These are phyloP conservation scores for Seminavis robusta DNA, from an alignment of 108 stramenopile species.

Conservation along the genomic window DNA sequence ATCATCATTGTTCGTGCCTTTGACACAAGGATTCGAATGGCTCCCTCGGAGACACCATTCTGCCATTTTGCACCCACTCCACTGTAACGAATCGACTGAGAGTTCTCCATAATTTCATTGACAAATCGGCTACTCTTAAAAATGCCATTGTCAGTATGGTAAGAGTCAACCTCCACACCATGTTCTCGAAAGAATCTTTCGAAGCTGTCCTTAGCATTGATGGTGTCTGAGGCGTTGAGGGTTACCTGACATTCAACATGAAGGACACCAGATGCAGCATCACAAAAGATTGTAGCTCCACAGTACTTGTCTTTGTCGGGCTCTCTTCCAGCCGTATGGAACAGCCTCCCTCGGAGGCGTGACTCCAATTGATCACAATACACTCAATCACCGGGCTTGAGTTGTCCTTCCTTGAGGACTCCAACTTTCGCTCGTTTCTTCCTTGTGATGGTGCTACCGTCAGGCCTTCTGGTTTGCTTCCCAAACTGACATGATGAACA, in stretches of 20 bases:
- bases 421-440: too few species aligned
- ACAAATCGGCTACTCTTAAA: neutral
- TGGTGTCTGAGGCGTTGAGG: constrained; percentile 30
- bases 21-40: constrained; percentile 24
- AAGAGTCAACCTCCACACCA: constrained; percentile 23
- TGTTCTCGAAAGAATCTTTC: constrained; percentile 10
- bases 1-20: constrained; percentile 37
- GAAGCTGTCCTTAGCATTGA: constrained; percentile 20
- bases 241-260: constrained; percentile 22
- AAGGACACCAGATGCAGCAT: constrained; percentile 18
- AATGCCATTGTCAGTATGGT: constrained; percentile 5
- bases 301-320: too few species aligned
- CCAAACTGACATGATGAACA: too few species aligned
- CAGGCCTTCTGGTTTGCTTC: too few species aligned
- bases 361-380: too few species aligned
- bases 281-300: too few species aligned
- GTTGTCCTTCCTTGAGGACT: too few species aligned
- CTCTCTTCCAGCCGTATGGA: too few species aligned
- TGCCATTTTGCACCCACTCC: constrained; percentile 30
- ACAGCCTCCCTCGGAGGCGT: too few species aligned
- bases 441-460: too few species aligned
- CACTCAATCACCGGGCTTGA: too few species aligned
- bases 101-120: neutral
- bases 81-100: neutral
- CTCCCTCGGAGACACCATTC: constrained; percentile 35